These are phyloP conservation scores for Heritiera fomes DNA, from an alignment of 345 rosid species.

Conservation along the genomic window DNA sequence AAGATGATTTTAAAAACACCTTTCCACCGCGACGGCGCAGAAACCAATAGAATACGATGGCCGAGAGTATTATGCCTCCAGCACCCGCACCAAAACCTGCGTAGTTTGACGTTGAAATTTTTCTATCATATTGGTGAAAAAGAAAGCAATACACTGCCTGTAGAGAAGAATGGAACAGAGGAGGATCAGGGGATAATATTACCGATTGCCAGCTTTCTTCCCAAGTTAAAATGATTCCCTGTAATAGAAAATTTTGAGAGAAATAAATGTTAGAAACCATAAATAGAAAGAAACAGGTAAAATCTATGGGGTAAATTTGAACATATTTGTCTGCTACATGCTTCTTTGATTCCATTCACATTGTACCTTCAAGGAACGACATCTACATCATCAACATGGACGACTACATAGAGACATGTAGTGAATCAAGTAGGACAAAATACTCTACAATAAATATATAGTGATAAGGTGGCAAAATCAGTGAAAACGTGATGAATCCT, in stretches of 20 bases:
- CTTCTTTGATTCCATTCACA: background rate
- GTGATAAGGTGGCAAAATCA: background rate
- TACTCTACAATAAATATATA: too few species aligned
- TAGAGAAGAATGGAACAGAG: background rate
- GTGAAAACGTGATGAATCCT: background rate
- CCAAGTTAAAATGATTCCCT: background rate
- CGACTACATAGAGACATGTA: background rate
- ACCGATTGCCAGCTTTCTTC: conserved; percentile 30
- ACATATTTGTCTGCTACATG: background rate
- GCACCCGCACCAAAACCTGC: conserved; percentile 34
- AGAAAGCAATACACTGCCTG: background rate
- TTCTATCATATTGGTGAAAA: background rate
- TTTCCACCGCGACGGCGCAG: conserved; percentile 32
- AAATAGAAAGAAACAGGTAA: background rate
- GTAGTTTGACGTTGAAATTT: background rate
- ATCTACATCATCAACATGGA: background rate
- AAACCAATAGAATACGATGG: background rate
- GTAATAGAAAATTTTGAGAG: background rate
- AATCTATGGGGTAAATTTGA: background rate
- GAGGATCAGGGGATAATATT: background rate
- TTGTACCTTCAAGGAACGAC: background rate
- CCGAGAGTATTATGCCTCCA: conserved; percentile 25
- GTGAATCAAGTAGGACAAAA: background rate
- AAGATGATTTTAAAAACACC: conserved; percentile 32
- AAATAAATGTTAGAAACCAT: background rate